Conservation (phyloP, 1,139 yeast genomes). For the Lodderomyces margitis region DNA sequence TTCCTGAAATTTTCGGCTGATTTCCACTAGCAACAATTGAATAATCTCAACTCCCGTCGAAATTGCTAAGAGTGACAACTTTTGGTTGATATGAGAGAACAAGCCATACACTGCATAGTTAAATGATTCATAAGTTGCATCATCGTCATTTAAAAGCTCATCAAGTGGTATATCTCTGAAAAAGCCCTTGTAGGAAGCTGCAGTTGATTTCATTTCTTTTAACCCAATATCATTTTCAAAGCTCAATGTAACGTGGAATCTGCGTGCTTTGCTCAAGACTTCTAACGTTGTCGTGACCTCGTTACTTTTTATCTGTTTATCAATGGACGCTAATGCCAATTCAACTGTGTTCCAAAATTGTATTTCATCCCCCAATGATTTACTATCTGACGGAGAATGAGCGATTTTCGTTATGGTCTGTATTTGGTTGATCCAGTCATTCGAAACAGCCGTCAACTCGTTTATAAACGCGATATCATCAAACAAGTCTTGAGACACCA, state of each 20-base stretch:
- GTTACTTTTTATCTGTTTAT: constrained; percentile 54
- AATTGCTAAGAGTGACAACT: constrained; percentile 61
- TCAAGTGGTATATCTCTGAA: constrained; percentile 71
- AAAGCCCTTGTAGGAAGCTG: constrained; percentile 58
- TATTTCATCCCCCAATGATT: constrained; percentile 63
- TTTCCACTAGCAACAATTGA: constrained; percentile 51
- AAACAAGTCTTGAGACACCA: constrained; percentile 23
- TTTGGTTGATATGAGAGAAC: constrained; percentile 59
- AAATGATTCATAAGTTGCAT: constrained; percentile 37
- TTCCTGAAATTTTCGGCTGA: constrained; percentile 24
- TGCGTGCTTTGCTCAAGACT: constrained; percentile 64
- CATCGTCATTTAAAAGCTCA: constrained; percentile 47
- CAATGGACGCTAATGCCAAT: constrained; percentile 53
- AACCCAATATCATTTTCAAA: constrained; percentile 74
- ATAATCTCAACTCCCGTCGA: constrained; percentile 60
- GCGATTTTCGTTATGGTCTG: constrained; percentile 55
- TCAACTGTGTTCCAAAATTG: constrained; percentile 81
- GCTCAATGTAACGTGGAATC: constrained; percentile 76
- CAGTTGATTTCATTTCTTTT: constrained; percentile 50
- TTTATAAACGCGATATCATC: constrained; percentile 61
- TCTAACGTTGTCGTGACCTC: constrained; percentile 61
- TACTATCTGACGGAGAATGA: constrained; percentile 55
- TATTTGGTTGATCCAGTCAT: constrained; percentile 69
- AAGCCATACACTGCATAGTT: constrained; percentile 44
- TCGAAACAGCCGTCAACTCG: constrained; percentile 62